These are phyloP conservation scores for Cladophialophora immunda DNA, from an alignment of 2,329 filamentous ascomycete species.

Conservation along the genomic window DNA sequence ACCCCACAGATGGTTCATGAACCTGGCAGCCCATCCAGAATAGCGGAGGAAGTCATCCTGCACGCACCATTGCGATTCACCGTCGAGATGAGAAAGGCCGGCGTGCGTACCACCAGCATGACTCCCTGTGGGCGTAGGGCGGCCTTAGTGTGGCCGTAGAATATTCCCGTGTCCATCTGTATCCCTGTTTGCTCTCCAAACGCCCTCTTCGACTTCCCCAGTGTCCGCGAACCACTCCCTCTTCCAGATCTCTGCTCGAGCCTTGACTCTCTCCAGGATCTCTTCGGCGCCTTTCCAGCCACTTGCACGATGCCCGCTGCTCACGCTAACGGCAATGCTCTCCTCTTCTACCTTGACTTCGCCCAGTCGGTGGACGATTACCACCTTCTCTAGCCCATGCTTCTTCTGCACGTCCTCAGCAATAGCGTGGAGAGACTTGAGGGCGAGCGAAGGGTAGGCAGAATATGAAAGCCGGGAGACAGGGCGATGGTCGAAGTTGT, in stretches of 20 bases:
- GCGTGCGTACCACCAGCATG: background rate
- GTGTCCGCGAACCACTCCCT: conserved; percentile 47
- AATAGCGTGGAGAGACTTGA: conserved; percentile 51
- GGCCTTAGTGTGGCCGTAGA: conserved; percentile 13
- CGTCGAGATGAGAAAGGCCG: background rate
- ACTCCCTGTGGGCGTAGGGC: background rate
- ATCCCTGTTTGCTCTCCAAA: conserved; percentile 43
- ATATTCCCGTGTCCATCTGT: conserved; percentile 34
- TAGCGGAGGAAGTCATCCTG: background rate
- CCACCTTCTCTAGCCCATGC: conserved; percentile 75
- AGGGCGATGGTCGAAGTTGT: conserved; percentile 52
- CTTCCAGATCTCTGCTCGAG: conserved; percentile 77
- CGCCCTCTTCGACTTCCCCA: conserved; percentile 37
- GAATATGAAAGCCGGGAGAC: conserved; percentile 57
- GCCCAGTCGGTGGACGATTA: conserved; percentile 85
- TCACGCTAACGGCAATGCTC: conserved; percentile 89
- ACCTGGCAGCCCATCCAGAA: background rate
- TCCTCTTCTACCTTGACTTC: conserved; percentile 90
- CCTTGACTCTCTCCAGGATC: conserved; percentile 86
- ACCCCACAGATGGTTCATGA: background rate
- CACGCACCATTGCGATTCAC: background rate
- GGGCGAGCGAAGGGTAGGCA: conserved; percentile 52
- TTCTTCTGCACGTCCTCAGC: conserved; percentile 61
- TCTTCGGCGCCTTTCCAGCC: conserved; percentile 91
- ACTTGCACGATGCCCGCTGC: conserved; percentile 80